Percentiles rank a stretch among this genome's conserved stretches.
phyloP scores from a whole-genome alignment of 73 alveolate genomes.

The Effrenium voratum region DNA sequence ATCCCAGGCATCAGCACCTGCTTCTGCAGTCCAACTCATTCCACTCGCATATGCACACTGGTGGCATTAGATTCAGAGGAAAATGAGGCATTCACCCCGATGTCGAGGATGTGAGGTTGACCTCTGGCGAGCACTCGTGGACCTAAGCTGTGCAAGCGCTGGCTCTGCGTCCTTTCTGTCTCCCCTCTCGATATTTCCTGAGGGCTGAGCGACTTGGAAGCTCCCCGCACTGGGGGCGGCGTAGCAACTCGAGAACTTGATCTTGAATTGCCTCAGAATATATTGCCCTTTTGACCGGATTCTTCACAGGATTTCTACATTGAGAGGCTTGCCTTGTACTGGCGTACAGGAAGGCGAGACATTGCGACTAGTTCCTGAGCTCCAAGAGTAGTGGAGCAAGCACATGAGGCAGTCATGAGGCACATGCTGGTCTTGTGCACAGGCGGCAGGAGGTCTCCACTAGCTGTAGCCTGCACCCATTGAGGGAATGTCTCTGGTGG shows the following conservation, averaged over 20 bases:
- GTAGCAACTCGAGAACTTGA: conserved; percentile 76
- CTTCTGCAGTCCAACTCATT: neutral
- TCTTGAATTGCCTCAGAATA: conserved; percentile 64
- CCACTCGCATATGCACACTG: neutral
- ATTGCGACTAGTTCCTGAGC: conserved; percentile 53
- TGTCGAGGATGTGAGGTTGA: conserved; percentile 72
- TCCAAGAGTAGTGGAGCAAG: neutral
- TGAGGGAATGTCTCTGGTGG: neutral
- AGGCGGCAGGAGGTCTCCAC: conserved; percentile 64
- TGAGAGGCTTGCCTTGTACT: conserved; percentile 55
- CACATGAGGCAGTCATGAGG: neutral
- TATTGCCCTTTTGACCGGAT: neutral
- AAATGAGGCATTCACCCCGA: neutral
- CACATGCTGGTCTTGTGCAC: conserved; percentile 28
- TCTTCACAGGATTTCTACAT: neutral
- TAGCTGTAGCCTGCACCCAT: conserved; percentile 20
- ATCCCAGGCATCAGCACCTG: conserved; percentile 69
- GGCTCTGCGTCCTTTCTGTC: no score
- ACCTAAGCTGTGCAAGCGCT: neutral
- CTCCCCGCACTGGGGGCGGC: conserved; percentile 91
- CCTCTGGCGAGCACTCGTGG: conserved; percentile 52
- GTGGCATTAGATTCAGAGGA: neutral
- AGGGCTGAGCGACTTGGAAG: conserved; percentile 65
- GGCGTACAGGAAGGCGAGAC: conserved; percentile 90
- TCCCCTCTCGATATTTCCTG: neutral